phyloP scores from a whole-genome alignment of 2,329 filamentous ascomycete genomes.

The Colletotrichum acutatum region DNA sequence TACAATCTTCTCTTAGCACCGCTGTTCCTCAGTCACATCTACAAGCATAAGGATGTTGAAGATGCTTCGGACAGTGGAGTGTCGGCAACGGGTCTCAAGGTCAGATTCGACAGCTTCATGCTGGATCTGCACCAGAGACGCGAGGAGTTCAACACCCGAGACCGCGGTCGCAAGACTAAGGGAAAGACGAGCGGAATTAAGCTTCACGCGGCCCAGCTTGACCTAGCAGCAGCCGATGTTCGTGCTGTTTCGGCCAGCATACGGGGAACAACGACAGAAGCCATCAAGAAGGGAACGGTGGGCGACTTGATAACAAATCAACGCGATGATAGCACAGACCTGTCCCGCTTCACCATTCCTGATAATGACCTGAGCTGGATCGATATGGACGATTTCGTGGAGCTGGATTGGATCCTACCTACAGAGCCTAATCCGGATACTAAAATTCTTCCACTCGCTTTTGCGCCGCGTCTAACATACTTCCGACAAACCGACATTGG shows the following conservation, averaged over 20 bases:
- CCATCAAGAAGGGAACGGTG: constrained; percentile 71
- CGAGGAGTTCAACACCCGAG: constrained; percentile 88
- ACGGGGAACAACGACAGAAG: constrained; percentile 80
- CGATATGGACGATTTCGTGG: constrained; percentile 99
- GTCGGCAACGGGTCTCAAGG: constrained; percentile 95
- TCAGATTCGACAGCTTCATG: constrained; percentile 96
- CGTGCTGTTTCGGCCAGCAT: constrained; percentile 94
- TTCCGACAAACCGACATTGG: constrained; percentile 96
- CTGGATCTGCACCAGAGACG: constrained; percentile 94
- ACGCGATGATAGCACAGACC: constrained; percentile 70
- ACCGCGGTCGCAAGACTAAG: constrained; percentile 79
- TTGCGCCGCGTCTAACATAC: constrained; percentile 94
- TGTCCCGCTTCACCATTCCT: constrained; percentile 93
- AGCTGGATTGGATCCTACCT: constrained; percentile 95
- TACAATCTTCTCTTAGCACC: constrained; percentile 94
- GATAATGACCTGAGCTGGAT: constrained; percentile 97
- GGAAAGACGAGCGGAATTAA: constrained; percentile 92
- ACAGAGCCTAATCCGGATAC: constrained; percentile 91
- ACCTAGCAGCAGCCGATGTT: constrained; percentile 91
- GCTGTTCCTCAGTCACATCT: constrained; percentile 94
- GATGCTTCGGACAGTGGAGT: constrained; percentile 81
- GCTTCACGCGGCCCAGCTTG: constrained; percentile 93
- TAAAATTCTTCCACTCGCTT: constrained; percentile 92
- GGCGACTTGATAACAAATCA: constrained; percentile 63
- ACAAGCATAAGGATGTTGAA: constrained; percentile 97